Evolutionary conservation across 805 yeast genomes (phyloP).

Genomic region (Metahyphopichia silvanorum): DNA sequence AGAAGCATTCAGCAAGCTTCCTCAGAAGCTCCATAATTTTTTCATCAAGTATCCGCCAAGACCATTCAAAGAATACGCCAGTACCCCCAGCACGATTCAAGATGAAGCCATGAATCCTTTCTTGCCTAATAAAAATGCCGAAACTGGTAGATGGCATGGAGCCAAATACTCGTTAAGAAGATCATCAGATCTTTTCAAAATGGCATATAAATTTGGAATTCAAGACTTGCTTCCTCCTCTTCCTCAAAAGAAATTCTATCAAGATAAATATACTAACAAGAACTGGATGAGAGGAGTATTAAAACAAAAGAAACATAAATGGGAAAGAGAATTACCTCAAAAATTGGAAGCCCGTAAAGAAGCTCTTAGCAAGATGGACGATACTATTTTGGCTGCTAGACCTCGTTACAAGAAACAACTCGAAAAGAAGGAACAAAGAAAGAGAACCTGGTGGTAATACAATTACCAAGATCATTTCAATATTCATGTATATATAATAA

Average conservation of each 20-base stretch:
- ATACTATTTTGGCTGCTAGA: slow-evolving; percentile 61
- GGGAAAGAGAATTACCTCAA: slow-evolving; percentile 64
- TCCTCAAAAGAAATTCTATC: slow-evolving; percentile 67
- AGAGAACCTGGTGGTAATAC: slow-evolving; percentile 36
- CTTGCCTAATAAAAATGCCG: slow-evolving; percentile 78
- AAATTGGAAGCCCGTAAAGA: slow-evolving; percentile 60
- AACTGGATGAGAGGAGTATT: slow-evolving; percentile 73
- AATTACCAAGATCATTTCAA: too few species aligned
- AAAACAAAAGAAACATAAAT: slow-evolving; percentile 74
- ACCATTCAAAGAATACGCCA: slow-evolving; percentile 66
- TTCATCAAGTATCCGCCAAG: slow-evolving; percentile 83
- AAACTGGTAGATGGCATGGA: slow-evolving; percentile 72
- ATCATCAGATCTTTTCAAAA: slow-evolving; percentile 77
- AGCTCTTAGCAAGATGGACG: slow-evolving; percentile 67
- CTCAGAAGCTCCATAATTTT: slow-evolving; percentile 65
- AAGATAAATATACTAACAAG: slow-evolving; percentile 70
- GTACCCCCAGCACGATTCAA: slow-evolving; percentile 58
- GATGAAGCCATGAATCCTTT: slow-evolving; percentile 84
- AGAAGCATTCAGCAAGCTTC: slow-evolving; percentile 59
- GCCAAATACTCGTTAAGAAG: slow-evolving; percentile 79
- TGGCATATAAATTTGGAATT: slow-evolving; percentile 80
- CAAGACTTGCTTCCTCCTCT: slow-evolving; percentile 70
- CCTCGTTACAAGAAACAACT: slow-evolving; percentile 40
- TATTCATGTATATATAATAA: not conserved
- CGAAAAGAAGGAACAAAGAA: slow-evolving; percentile 29